Evolutionary conservation across 306 rosid species (phyloP).

Genomic region (Castanea crenata): DNA sequence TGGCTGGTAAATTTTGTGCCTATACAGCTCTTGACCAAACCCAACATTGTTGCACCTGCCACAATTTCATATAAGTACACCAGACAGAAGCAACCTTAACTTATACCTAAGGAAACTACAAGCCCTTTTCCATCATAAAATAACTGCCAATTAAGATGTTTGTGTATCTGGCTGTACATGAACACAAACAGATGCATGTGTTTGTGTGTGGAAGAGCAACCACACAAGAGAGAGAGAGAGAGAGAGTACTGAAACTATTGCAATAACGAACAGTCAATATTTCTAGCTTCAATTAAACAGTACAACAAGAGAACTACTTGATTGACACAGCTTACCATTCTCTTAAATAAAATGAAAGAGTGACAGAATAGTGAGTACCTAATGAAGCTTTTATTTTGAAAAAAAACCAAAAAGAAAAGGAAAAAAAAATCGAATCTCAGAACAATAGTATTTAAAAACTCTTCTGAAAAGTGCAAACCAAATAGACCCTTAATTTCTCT

Average conservation of each 20-base stretch:
- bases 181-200: too few species aligned
- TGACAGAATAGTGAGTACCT: neutral
- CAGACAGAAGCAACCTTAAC: slow-evolving; percentile 2
- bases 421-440: too few species aligned
- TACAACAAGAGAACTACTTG: neutral
- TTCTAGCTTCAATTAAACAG: neutral
- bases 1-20: slow-evolving; percentile 96
- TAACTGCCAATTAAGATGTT: neutral
- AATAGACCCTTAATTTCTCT: neutral
- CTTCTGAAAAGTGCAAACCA: too few species aligned
- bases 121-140: neutral
- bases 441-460: too few species aligned
- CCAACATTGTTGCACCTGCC: slow-evolving; percentile 82
- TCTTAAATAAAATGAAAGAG: neutral
- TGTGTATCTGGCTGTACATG: neutral
- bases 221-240: neutral
- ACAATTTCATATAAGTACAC: slow-evolving; percentile 23
- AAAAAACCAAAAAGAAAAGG: too few species aligned
- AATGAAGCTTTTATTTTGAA: neutral
- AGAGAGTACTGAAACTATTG: neutral
- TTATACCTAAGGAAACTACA: neutral
- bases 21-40: slow-evolving; percentile 90
- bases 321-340: neutral
- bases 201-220: neutral
- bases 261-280: neutral